phyloP scores from a whole-genome alignment of 805 yeast species.

The Komagataella kurtzmanii region DNA sequence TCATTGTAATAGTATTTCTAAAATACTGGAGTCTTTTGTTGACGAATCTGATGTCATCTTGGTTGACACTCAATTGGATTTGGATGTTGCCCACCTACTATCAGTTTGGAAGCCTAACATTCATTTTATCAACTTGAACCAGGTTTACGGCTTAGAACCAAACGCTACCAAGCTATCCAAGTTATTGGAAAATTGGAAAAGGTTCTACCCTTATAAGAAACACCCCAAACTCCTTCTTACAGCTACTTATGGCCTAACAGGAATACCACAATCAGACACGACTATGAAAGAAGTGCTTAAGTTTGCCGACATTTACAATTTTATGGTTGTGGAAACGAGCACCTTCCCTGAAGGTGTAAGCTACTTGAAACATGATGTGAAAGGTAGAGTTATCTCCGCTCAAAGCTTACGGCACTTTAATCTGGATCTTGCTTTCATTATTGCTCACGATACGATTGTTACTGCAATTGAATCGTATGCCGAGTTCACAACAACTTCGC shows the following conservation, averaged over 20 bases:
- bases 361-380: not conserved
- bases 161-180: not conserved
- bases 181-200: not conserved
- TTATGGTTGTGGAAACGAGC: not conserved
- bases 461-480: not conserved
- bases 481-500: not conserved
- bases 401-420: not conserved
- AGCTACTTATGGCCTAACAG: not conserved
- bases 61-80: not conserved
- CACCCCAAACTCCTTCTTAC: not conserved
- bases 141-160: not conserved
- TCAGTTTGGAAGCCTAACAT: not conserved
- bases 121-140: not conserved
- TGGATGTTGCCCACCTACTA: not conserved
- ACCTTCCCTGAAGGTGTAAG: not conserved
- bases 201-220: not conserved
- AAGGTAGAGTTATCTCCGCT: not conserved
- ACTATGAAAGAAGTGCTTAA: not conserved
- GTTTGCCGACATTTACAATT: not conserved
- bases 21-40: not conserved
- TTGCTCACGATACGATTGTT: not conserved
- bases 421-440: not conserved
- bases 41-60: not conserved
- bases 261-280: not conserved
- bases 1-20: not conserved